phyloP scores from a whole-genome alignment of 108 stramenopile species.

The Discostella pseudostelligera region DNA sequence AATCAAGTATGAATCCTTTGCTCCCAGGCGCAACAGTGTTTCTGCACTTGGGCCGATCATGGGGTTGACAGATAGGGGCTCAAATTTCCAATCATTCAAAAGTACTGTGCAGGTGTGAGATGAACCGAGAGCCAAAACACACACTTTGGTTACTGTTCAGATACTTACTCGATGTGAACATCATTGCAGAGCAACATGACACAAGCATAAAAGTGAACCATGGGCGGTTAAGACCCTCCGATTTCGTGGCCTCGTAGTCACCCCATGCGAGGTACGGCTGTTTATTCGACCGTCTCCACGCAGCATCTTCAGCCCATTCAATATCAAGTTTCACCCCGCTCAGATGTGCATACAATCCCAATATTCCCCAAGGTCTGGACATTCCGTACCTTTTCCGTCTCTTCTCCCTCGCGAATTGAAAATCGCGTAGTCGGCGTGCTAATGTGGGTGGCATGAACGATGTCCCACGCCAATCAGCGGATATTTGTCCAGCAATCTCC shows the following conservation, averaged over 20 bases:
- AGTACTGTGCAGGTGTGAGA: slow-evolving; percentile 20
- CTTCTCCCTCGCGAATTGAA: slow-evolving; percentile 62
- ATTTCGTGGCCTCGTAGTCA: slow-evolving; percentile 74
- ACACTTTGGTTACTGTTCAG: too few species aligned
- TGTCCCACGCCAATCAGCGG: slow-evolving; percentile 67
- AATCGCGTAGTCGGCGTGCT: slow-evolving; percentile 50
- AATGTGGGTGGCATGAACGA: slow-evolving; percentile 72
- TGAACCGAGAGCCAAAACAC: too few species aligned
- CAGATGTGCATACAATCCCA: slow-evolving; percentile 83
- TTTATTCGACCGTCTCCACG: slow-evolving; percentile 67
- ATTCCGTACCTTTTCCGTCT: slow-evolving; percentile 51
- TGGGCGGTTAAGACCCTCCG: slow-evolving; percentile 61
- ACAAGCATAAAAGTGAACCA: slow-evolving; percentile 75
- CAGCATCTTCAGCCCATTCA: slow-evolving; percentile 91
- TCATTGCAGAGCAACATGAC: slow-evolving; percentile 60
- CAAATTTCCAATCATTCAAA: slow-evolving; percentile 85
- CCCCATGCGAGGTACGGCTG: slow-evolving; percentile 81
- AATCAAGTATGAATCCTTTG: slow-evolving; percentile 86
- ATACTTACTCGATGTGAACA: slow-evolving; percentile 53
- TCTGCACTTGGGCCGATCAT: slow-evolving; percentile 84
- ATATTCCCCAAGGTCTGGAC: slow-evolving; percentile 70
- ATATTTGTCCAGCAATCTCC: slow-evolving; percentile 72
- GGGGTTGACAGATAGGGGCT: slow-evolving; percentile 77
- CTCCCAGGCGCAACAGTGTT: slow-evolving; percentile 85
- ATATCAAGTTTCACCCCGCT: slow-evolving; percentile 74